Conservation (phyloP, 768 basidiomycete genomes). For the Pulveroboletus sp. region DNA sequence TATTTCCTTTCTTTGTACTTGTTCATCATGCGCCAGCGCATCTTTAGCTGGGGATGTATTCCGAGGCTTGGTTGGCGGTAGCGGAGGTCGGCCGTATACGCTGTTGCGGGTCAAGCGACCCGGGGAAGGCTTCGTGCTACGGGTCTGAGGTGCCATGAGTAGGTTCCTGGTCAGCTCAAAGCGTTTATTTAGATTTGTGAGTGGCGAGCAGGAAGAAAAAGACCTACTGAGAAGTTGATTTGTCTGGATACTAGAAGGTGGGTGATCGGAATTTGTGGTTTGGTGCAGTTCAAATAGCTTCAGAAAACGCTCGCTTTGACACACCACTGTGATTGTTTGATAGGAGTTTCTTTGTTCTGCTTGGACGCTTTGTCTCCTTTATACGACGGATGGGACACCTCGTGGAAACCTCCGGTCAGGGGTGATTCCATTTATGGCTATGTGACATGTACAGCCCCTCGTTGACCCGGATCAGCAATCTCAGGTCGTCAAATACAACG, state of each 20-base stretch:
- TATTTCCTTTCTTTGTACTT: neutral
- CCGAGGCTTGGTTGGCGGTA: conserved; percentile 5
- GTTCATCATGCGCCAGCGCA: neutral
- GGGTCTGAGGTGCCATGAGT: conserved; percentile 28
- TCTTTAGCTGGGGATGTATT: neutral
- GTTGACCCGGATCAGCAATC: neutral
- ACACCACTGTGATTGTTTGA: conserved; percentile 1
- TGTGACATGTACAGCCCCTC: no score
- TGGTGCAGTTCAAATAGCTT: conserved; percentile 23
- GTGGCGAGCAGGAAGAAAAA: neutral
- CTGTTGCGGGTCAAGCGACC: conserved; percentile 24
- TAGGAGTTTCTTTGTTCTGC: conserved; percentile 12
- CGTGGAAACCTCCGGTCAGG: conserved; percentile 19
- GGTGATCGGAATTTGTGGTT: neutral
- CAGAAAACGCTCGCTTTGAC: conserved; percentile 16
- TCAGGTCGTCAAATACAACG: no score
- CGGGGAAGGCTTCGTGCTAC: conserved; percentile 16
- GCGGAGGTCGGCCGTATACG: conserved; percentile 13
- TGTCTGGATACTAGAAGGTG: neutral
- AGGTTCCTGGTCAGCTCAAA: neutral
- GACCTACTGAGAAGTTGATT: neutral
- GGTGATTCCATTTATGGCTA: conserved; percentile 21
- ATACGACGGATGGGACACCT: conserved; percentile 6
- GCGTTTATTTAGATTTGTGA: neutral
- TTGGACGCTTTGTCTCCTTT: conserved; percentile 23